These are phyloP conservation scores for Carex kokanica DNA, from an alignment of 176 grass and related monocot genomes.

Conservation along the genomic window DNA sequence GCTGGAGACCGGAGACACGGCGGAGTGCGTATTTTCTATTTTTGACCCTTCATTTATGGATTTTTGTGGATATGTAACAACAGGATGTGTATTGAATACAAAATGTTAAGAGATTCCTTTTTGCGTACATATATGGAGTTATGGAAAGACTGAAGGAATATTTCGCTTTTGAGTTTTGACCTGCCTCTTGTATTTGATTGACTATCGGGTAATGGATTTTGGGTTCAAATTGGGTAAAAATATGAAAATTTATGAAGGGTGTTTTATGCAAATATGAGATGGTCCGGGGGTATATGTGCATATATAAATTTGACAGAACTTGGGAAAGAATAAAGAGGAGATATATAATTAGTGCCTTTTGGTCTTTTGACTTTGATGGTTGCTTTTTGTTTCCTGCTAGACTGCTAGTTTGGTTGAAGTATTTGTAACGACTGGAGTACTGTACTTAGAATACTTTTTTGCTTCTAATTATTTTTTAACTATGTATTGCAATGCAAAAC, in stretches of 20 bases:
- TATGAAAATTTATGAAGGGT: neutral
- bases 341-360: neutral
- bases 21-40: neutral
- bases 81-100: slow-evolving; percentile 14
- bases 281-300: neutral
- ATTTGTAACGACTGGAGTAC: neutral
- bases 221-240: neutral
- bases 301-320: neutral
- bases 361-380: slow-evolving; percentile 13
- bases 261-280: neutral
- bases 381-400: slow-evolving; percentile 12
- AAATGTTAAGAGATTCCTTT: slow-evolving; percentile 24
- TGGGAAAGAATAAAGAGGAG: neutral
- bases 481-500: neutral
- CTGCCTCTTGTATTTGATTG: neutral
- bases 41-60: slow-evolving; percentile 11
- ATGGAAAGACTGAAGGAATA: too few species aligned
- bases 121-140: neutral
- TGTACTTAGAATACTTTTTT: neutral
- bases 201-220: neutral
- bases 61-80: slow-evolving; percentile 26
- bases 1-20: neutral
- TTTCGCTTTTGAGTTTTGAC: too few species aligned
- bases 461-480: slow-evolving; percentile 4
- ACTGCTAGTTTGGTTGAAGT: neutral